These are phyloP conservation scores for Globisporangium radiosum DNA, from an alignment of 352 stramenopile species.

Conservation along the genomic window DNA sequence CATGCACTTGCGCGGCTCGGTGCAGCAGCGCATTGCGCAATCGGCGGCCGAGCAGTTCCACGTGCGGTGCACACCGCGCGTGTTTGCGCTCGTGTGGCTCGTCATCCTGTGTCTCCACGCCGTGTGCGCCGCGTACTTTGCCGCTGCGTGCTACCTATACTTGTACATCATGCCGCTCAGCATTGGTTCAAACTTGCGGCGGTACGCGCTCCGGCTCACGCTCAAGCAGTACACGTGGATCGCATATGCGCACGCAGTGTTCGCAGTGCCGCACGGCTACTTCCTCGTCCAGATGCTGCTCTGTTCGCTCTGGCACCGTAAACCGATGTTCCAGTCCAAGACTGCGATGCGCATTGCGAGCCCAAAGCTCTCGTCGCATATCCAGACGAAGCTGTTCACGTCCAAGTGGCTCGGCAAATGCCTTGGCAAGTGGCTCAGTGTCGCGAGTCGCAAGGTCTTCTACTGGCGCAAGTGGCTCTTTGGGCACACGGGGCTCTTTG, in stretches of 20 bases:
- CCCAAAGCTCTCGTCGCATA: neutral
- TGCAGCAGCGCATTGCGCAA: neutral
- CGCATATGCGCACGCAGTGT: slow-evolving; percentile 5
- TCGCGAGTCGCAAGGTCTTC: slow-evolving; percentile 3
- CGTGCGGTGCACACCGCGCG: slow-evolving; percentile 3
- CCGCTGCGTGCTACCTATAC: slow-evolving; percentile 12
- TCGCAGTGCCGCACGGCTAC: slow-evolving; percentile 10
- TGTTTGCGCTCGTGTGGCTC: slow-evolving; percentile 13
- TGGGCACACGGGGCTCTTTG: slow-evolving; percentile 16
- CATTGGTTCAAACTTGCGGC: slow-evolving; percentile 12
- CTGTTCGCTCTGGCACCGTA: slow-evolving; percentile 9
- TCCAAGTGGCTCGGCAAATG: neutral
- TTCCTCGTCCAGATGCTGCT: slow-evolving; percentile 11
- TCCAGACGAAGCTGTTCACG: slow-evolving; percentile 1
- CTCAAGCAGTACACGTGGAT: slow-evolving; percentile 9
- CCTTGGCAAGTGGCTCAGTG: no score
- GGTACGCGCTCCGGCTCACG: slow-evolving; percentile 9
- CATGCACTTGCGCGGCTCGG: slow-evolving; percentile 1
- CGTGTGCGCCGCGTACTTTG: slow-evolving; percentile 12
- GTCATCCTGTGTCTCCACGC: slow-evolving; percentile 5
- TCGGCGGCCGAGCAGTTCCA: slow-evolving; percentile 7
- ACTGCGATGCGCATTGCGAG: slow-evolving; percentile 6
- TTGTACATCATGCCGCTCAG: slow-evolving; percentile 14
- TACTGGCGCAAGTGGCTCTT: slow-evolving; percentile 16
- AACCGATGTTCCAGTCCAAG: slow-evolving; percentile 7